Evolutionary conservation across 176 grass and related monocot genomes (phyloP).

Genomic region (Paspalum vaginatum): DNA sequence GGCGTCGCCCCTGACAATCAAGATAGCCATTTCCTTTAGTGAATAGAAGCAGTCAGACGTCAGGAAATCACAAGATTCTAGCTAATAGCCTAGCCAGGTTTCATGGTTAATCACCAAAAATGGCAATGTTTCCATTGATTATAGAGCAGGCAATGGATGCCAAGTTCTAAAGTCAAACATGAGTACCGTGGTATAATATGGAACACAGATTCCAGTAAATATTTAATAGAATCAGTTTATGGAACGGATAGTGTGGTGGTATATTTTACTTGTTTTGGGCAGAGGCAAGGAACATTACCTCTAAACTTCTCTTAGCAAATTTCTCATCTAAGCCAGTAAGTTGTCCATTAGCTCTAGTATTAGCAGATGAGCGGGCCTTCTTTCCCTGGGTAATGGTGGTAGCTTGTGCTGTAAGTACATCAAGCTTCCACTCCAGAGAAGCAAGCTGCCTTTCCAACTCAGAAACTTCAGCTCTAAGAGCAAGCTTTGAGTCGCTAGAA

Average conservation of each 20-base stretch:
- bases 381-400: slow-evolving; percentile 76
- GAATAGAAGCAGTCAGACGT: not conserved
- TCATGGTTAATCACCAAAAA: slow-evolving; percentile 13
- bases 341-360: slow-evolving; percentile 41
- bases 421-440: slow-evolving; percentile 72
- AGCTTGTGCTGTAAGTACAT: slow-evolving; percentile 82
- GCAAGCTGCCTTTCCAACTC: slow-evolving; percentile 88
- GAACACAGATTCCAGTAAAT: slow-evolving; percentile 13
- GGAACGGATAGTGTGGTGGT: not conserved
- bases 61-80: slow-evolving; percentile 19
- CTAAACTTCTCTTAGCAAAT: slow-evolving; percentile 54
- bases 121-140: not conserved
- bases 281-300: slow-evolving; percentile 41
- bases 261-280: slow-evolving; percentile 26
- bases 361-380: slow-evolving; percentile 60
- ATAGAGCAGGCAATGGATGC: slow-evolving; percentile 3
- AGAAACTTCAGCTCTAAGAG: slow-evolving; percentile 75
- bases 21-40: slow-evolving; percentile 23
- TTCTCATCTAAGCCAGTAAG: slow-evolving; percentile 43
- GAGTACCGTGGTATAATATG: slow-evolving; percentile 1
- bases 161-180: slow-evolving; percentile 2
- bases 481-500: slow-evolving; percentile 77
- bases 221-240: slow-evolving; percentile 11
- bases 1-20: too few relatives aligned
- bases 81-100: not conserved